Evolutionary conservation across 768 basidiomycete genomes (phyloP).

Genomic region (Podaxis rugospora): DNA sequence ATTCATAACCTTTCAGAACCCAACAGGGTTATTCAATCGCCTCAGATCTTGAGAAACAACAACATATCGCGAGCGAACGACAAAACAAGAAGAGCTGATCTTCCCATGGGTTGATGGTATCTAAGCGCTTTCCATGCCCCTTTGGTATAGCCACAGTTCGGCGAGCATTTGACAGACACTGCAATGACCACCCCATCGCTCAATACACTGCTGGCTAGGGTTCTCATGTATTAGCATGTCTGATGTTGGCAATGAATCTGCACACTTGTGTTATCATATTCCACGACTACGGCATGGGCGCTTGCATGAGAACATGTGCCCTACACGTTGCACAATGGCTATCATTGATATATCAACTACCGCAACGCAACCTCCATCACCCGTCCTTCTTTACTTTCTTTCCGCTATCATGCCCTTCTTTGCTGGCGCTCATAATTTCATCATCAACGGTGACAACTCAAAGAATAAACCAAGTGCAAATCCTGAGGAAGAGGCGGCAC

Average conservation of each 20-base stretch:
- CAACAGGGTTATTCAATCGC: neutral
- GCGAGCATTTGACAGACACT: neutral
- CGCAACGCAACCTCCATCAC: neutral
- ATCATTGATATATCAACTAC: neutral
- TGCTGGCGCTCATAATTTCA: neutral
- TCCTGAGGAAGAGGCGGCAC: neutral
- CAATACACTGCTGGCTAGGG: neutral
- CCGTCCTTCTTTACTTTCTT: neutral
- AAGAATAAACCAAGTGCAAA: neutral
- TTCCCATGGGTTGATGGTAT: neutral
- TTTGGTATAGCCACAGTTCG: neutral
- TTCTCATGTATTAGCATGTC: neutral
- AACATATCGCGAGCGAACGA: slow-evolving; percentile 37
- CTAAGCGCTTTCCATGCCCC: neutral
- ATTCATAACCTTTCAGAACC: neutral
- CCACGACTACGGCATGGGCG: neutral
- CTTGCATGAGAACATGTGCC: neutral
- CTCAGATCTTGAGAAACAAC: slow-evolving; percentile 56
- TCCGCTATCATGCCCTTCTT: neutral
- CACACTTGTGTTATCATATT: neutral
- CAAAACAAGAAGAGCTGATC: neutral
- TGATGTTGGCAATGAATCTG: neutral
- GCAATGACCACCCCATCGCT: neutral
- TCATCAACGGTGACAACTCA: neutral
- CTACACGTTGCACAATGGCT: neutral